Conservation (phyloP, 2,329 filamentous ascomycete species). For the Ascochyta rabiei region DNA sequence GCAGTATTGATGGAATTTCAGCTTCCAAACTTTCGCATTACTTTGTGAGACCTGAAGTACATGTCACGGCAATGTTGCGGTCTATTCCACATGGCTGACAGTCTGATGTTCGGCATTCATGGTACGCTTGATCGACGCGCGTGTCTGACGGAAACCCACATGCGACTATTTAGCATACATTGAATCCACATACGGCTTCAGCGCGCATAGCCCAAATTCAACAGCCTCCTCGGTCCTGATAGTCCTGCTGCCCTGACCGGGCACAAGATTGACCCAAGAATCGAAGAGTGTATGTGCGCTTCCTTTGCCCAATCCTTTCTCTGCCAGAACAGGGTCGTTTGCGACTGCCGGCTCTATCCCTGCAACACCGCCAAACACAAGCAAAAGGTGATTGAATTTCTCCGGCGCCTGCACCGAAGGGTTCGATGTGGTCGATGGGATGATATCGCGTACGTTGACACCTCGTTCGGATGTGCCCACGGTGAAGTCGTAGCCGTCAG, state of each 20-base stretch:
- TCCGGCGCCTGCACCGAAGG: conserved; percentile 31
- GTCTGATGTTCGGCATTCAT: no score
- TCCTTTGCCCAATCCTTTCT: conserved; percentile 67
- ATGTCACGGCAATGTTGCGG: no score
- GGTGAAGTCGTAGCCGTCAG: conserved; percentile 80
- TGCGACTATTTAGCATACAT: conserved; percentile 15
- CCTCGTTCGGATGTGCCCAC: conserved; percentile 86
- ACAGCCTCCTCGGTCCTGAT: conserved; percentile 86
- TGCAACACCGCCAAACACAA: conserved; percentile 81
- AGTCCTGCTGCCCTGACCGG: conserved; percentile 79
- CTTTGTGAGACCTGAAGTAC: no score
- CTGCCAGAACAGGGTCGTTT: conserved; percentile 63
- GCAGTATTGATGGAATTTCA: no score
- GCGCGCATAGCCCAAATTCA: conserved; percentile 73
- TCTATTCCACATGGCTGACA: no score
- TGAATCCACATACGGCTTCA: conserved; percentile 57
- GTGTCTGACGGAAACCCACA: no score
- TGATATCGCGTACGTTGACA: conserved; percentile 50
- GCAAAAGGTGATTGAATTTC: conserved; percentile 71
- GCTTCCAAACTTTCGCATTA: no score
- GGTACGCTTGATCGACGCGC: no score
- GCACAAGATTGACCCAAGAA: conserved; percentile 81
- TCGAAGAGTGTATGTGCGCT: conserved; percentile 78
- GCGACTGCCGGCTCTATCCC: conserved; percentile 78
- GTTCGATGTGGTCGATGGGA: conserved; percentile 23